Evolutionary conservation across 2,329 filamentous ascomycete species (phyloP).

Genomic region (Talaromyces sp.): DNA sequence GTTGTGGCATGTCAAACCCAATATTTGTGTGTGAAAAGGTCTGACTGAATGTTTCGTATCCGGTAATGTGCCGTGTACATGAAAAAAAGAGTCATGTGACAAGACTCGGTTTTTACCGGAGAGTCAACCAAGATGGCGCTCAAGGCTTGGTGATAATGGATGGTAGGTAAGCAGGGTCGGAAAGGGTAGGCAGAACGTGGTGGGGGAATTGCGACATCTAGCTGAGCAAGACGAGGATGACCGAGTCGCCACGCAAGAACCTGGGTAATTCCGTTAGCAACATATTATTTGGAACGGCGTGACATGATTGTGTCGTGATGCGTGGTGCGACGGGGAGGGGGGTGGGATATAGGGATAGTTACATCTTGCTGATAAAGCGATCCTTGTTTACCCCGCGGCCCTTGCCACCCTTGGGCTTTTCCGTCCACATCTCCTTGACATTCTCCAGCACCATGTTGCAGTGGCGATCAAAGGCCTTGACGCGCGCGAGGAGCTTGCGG

Average conservation of each 20-base stretch:
- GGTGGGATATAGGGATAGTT: constrained; percentile 31
- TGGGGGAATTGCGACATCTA: constrained; percentile 36
- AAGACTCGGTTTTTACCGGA: neutral
- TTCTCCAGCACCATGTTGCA: constrained; percentile 99
- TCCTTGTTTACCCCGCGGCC: constrained; percentile 98
- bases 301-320: neutral
- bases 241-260: constrained; percentile 82
- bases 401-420: constrained; percentile 79
- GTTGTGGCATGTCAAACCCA: neutral
- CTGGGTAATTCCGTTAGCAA: constrained; percentile 25
- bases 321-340: neutral
- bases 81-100: neutral
- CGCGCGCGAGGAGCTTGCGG: constrained; percentile 91
- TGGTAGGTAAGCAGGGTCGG: neutral
- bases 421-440: constrained; percentile 99
- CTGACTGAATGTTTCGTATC: neutral
- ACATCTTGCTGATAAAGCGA: constrained; percentile 97
- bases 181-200: neutral
- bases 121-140: neutral
- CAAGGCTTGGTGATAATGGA: neutral
- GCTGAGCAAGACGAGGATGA: constrained; percentile 80
- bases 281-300: neutral
- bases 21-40: neutral
- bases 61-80: neutral
- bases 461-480: constrained; percentile 97